Base-by-base conservation (phyloP, 1,139 yeast genomes). In the Taiozyma sp. region DNA sequence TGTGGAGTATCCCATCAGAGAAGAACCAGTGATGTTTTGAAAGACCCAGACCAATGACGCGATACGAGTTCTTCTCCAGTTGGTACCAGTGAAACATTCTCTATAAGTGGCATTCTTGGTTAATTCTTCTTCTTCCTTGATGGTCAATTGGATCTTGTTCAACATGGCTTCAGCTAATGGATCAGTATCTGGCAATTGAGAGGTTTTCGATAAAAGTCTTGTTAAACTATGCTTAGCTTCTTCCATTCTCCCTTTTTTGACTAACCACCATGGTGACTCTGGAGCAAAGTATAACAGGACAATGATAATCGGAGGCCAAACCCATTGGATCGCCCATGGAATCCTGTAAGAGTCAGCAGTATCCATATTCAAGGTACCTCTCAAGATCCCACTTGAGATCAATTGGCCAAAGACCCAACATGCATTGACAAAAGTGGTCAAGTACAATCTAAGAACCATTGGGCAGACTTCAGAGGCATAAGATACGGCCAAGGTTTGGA, bases 251-350 rank as follows among this genome's bases (percentile, higher is more conserved):
- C 51, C 49, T 28, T 52, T 53, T 45, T 53, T 58, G 4, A 52
- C 52, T 14, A 58, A 42, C 62, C 62, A 58, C 65, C 71, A 77
- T 45, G 85, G 85, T 28, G 82, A 72, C 59, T 80, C 84, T 41
- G 85, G 84, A 50, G 79, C 74, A 51, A 77, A 62, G 51, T 67
- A 58, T 66, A 79, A 70, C 54, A 78, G 82, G 46, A 65, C 59
- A 46, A 79, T 70, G 61, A 80, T 71, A 21, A 80, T 82, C 50
- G 78, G 55, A 2, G 85, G 85, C 85, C 86, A 82, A 10, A 75
- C 60, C 86, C 86, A 81, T 63, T 81, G 85, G 26, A 77, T 49
- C 0, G 77, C 81, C 61, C 73, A 76, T 1, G 82, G 81, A 29
- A 76, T 64, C 47, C 68, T 63, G 55, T 67, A 69, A 28, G 62